Evolutionary conservation across 208 protist species (phyloP).

Genomic region (Plasmodiophora brassicae): DNA sequence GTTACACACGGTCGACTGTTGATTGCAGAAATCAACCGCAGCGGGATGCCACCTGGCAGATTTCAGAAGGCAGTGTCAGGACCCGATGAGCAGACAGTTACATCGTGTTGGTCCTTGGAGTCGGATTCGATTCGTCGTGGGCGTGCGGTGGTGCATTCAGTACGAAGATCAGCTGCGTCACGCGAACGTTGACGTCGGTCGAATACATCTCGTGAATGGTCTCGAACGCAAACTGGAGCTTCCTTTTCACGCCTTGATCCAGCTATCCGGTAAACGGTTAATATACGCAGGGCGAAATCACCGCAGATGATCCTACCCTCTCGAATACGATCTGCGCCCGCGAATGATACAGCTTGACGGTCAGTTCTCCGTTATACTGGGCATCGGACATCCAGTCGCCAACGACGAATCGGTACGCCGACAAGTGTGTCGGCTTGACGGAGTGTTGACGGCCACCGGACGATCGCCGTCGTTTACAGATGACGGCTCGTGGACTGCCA

Average conservation of each 20-base stretch:
- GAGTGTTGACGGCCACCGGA: no score
- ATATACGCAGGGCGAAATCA: background rate
- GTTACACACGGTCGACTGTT: background rate
- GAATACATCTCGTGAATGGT: background rate
- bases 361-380: background rate
- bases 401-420: background rate
- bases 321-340: constrained; percentile 10
- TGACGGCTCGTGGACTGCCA: no score
- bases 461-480: no score
- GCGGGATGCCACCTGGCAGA: background rate
- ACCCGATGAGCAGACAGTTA: background rate
- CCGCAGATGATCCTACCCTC: background rate
- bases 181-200: background rate
- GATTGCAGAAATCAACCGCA: background rate
- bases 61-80: background rate
- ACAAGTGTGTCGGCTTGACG: background rate
- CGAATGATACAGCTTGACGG: background rate
- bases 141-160: background rate
- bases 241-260: background rate
- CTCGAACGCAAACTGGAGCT: background rate
- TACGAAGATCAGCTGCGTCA: background rate
- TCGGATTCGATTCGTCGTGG: background rate
- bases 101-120: background rate
- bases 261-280: background rate
- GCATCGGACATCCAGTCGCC: background rate